Base-by-base conservation (phyloP, 2,329 filamentous ascomycete species). In the Furcasterigmium furcatum region DNA sequence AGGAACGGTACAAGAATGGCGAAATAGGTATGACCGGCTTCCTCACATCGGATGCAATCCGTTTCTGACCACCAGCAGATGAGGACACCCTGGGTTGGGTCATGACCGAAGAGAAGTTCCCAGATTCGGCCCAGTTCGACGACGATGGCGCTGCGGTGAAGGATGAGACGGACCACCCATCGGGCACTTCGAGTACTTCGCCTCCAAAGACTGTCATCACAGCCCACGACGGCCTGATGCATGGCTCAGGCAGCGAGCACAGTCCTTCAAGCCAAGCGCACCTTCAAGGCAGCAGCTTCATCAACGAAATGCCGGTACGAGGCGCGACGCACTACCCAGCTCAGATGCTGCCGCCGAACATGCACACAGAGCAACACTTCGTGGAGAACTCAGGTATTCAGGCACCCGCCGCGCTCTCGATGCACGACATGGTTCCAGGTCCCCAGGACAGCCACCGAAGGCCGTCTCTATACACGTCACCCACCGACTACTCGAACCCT, bases 1-100 rank as follows among this genome's bases (percentile, higher is more conserved):
- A 85, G 51, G 79, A 84, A 56, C 67, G 74, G 5, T 83, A 64
- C 54, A 75, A 67, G 51, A 72, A 75, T 36, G 74, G 72, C 21
- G 77, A 82, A 54, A 77, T 84, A 42, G 80, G 81, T 84, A 60
- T 52, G 71, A 54, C 14, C 30, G 12, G 8, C 8, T n/a, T 34
- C 30, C 5, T 34, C 8, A 34, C 12, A 13, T 16, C 30, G 25
- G 13, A 13, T 29, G n/a, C 34, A 30, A 27, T 42, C 24, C 13
- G 22, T 38, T 42, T 38, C 47, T 56, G 46, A 57, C 32, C 32
- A 5, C n/a, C 27, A 13, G 4, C 42, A 80, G 77, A 80, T 56
- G 72, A 59, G 38, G 65, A 64, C 4, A 71, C 70, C 9, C 65
- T 69, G 34, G 65, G 79, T 16, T 73, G 68, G 42, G 73, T 81